phyloP scores from a whole-genome alignment of 768 basidiomycete genomes.

The Tulasnella sp. region DNA sequence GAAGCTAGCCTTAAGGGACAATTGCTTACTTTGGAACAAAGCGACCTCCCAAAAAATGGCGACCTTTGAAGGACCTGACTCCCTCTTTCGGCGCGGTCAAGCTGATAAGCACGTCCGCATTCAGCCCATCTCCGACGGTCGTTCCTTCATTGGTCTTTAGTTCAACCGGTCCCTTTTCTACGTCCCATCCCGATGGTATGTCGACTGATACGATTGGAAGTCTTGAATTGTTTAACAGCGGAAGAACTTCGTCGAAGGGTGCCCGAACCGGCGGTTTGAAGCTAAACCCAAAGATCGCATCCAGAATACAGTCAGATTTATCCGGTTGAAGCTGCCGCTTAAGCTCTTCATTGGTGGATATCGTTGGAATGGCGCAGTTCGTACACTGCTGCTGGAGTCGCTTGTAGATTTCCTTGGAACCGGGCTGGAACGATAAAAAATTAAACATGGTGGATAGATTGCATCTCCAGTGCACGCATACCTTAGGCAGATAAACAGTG shows the following conservation, averaged over 20 bases:
- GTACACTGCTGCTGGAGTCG: slow-evolving; percentile 83
- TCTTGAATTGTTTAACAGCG: slow-evolving; percentile 61
- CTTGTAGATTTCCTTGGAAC: slow-evolving; percentile 91
- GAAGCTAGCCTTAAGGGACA: too few species aligned
- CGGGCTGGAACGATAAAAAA: slow-evolving; percentile 57
- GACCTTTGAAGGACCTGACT: slow-evolving; percentile 71
- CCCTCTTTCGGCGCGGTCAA: slow-evolving; percentile 95
- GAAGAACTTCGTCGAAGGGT: slow-evolving; percentile 81
- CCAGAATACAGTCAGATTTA: slow-evolving; percentile 73
- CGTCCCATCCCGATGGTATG: slow-evolving; percentile 97
- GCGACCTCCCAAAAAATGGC: slow-evolving; percentile 91
- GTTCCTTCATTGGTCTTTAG: slow-evolving; percentile 42
- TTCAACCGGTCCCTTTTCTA: slow-evolving; percentile 66
- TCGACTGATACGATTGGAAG: slow-evolving; percentile 93
- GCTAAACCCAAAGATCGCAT: slow-evolving; percentile 98
- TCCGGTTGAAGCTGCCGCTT: slow-evolving; percentile 56
- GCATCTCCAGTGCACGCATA: slow-evolving; percentile 40
- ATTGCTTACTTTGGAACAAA: slow-evolving; percentile 80
- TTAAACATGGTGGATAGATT: slow-evolving; percentile 2
- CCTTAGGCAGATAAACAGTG: slow-evolving; percentile 93
- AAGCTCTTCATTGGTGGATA: slow-evolving; percentile 53
- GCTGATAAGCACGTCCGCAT: slow-evolving; percentile 81
- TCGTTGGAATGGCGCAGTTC: slow-evolving; percentile 81
- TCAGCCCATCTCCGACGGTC: slow-evolving; percentile 50
- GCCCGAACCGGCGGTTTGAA: slow-evolving; percentile 88